Evolutionary conservation across 257 asterid genomes (phyloP), one percentile per base, ranked within the genome.

Genomic region (Knoxia roxburghii): DNA sequence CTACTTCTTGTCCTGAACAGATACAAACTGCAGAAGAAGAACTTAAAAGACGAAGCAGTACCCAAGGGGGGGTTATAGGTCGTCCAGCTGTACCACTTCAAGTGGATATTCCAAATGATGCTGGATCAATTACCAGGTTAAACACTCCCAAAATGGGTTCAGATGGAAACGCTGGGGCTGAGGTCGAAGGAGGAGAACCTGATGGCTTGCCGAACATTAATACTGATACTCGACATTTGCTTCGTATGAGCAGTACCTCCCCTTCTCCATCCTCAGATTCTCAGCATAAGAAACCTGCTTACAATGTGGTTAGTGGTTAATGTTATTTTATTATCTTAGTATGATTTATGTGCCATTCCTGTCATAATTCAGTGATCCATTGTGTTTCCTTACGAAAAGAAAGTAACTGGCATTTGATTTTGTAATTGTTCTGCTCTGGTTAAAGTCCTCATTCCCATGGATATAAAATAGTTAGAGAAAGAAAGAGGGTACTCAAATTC

Each of bases 11-110:
- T 68, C 64, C n/a, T 72, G 80, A 35, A 49, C 90, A 93, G 97
- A 90, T 93, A 72, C 68, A 88, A 71, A 85, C 71, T 69, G 97
- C 95, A 60, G 99, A 90, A 80, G 98, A 91, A 73, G 95, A 86
- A 75, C 79, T 90, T 35, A 85, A 84, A 86, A 80, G 87, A 68
- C 88, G 79, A 68, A 84, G 73, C 65, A 76, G 76, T 43, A 26
- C n/a, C 55, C 96, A 81, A 74, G 87, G 88, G 35, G 68, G 56
- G 49, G n/a, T n/a, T n/a, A 64, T 84, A 13, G 87, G 77, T 33
- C 90, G 87, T 20, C 84, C 88, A 24, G 79, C 86, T 64, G 81
- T 77, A 72, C 85, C 95, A 8, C 90, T 85, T 65, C 95, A 79
- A 60, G 95, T 88, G 75, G 97, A 93, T 67, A 80, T 77, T 64